phyloP scores from a whole-genome alignment of 768 basidiomycete genomes.

The Nidularia pulvinata region DNA sequence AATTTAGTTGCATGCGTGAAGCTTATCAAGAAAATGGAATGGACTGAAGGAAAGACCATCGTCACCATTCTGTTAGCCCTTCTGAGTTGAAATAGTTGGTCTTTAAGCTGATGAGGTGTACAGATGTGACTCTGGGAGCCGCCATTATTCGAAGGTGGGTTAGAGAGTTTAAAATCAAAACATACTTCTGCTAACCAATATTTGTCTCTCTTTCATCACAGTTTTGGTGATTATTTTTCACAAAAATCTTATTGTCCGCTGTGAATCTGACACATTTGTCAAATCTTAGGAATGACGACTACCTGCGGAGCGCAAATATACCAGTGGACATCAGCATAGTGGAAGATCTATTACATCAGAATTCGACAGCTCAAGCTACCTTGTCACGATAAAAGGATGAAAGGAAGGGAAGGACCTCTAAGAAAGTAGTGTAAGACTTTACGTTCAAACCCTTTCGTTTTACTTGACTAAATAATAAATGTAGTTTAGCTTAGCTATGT shows the following conservation, averaged over 20 bases:
- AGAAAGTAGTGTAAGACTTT: too few species aligned
- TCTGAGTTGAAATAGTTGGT: conserved; percentile 1
- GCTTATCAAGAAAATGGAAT: conserved; percentile 68
- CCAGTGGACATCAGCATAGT: conserved; percentile 38
- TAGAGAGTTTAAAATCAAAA: not conserved
- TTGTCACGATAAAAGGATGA: not conserved
- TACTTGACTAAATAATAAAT: too few species aligned
- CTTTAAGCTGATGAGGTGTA: not conserved
- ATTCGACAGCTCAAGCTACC: not conserved
- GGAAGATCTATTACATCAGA: conserved; percentile 32
- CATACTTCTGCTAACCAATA: not conserved
- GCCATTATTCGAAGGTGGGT: conserved; percentile 91
- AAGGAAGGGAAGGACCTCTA: not conserved
- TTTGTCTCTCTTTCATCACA: conserved; percentile 9
- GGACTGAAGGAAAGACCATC: conserved; percentile 67
- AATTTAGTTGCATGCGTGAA: conserved; percentile 94
- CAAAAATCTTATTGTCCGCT: not conserved
- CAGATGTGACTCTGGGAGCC: conserved; percentile 87
- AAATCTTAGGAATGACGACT: conserved; percentile 50
- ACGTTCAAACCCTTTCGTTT: too few species aligned
- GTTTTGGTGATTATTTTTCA: conserved; percentile 40
- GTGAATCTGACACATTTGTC: not conserved
- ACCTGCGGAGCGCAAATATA: conserved; percentile 43
- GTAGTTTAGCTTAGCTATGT: too few species aligned
- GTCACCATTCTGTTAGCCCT: conserved; percentile 82